Conservation (phyloP, 176 grass and related monocot species). For the Poa annua region DNA sequence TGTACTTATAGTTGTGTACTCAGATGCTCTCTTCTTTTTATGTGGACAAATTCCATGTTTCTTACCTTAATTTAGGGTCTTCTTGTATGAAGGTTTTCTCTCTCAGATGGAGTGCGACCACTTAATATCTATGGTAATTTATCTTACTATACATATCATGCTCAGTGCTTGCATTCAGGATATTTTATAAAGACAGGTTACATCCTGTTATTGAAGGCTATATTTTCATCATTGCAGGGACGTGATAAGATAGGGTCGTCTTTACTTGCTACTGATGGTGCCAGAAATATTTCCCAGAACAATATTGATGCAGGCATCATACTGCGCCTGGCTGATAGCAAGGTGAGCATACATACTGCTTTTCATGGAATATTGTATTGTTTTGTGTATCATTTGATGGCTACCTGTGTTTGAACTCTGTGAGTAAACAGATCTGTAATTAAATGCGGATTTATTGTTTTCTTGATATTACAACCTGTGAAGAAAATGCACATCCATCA, state of each 20-base stretch:
- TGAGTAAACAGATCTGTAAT: not conserved
- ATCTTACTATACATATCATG: constrained; percentile 20
- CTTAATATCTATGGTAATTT: constrained; percentile 81
- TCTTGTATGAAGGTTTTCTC: constrained; percentile 94
- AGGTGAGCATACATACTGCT: constrained; percentile 46
- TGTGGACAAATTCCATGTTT: constrained; percentile 47
- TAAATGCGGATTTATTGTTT: constrained; percentile 16
- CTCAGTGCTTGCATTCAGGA: constrained; percentile 20
- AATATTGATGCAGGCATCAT: constrained; percentile 25
- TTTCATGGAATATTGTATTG: constrained; percentile 19
- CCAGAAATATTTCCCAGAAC: constrained; percentile 47
- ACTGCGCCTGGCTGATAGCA: constrained; percentile 47
- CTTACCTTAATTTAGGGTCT: constrained; percentile 86
- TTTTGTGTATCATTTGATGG: constrained; percentile 15
- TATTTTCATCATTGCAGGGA: constrained; percentile 56
- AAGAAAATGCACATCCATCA: not conserved
- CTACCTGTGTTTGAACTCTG: constrained; percentile 2
- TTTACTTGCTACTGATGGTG: constrained; percentile 43
- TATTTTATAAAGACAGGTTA: not conserved
- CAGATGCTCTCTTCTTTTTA: constrained; percentile 31
- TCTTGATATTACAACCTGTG: constrained; percentile 15
- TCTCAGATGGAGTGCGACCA: constrained; percentile 71
- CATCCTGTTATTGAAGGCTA: constrained; percentile 6
- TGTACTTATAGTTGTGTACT: constrained; percentile 26
- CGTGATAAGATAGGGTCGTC: constrained; percentile 46